These are phyloP conservation scores for Diphasiastrum complanatum DNA, from an alignment of 83 land plant species.

Conservation along the genomic window DNA sequence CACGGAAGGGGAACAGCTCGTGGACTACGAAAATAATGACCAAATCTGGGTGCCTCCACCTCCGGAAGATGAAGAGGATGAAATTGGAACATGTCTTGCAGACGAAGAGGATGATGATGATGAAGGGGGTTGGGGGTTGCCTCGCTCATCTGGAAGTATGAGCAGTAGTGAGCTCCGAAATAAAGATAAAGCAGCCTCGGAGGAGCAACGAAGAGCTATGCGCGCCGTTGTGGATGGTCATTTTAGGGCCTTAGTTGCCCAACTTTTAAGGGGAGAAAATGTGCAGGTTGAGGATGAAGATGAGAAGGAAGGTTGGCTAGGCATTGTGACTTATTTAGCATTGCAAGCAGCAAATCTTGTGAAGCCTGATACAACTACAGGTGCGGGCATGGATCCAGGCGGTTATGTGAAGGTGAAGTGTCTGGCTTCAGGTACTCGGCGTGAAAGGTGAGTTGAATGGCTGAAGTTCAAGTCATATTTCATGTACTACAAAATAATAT, in stretches of 20 bases:
- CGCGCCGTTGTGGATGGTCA: conserved; percentile 48
- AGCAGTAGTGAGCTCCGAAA: conserved; percentile 30
- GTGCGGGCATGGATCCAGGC: conserved; percentile 66
- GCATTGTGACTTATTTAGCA: conserved; percentile 59
- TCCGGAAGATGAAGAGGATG: conserved; percentile 50
- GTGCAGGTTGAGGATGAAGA: conserved; percentile 50
- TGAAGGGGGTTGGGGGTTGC: conserved; percentile 35
- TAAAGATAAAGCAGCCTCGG: conserved; percentile 31
- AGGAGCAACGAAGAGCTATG: conserved; percentile 48
- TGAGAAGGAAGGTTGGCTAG: conserved; percentile 51
- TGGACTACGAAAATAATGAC: too few relatives aligned
- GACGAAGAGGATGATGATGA: conserved; percentile 60
- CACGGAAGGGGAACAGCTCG: too few relatives aligned
- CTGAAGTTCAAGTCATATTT: background rate
- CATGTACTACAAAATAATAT: too few relatives aligned
- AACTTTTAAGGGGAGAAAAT: conserved; percentile 44
- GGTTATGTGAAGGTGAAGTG: conserved; percentile 84
- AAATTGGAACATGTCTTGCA: conserved; percentile 35
- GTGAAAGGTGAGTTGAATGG: conserved; percentile 46
- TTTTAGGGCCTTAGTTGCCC: conserved; percentile 46
- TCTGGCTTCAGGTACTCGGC: conserved; percentile 55
- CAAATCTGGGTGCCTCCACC: conserved; percentile 56
- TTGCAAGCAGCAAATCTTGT: conserved; percentile 76
- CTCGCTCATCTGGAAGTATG: conserved; percentile 38
- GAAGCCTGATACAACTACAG: conserved; percentile 51